Evolutionary conservation across 78 protist species (phyloP).

Genomic region (Dictyostelium capitatum): DNA sequence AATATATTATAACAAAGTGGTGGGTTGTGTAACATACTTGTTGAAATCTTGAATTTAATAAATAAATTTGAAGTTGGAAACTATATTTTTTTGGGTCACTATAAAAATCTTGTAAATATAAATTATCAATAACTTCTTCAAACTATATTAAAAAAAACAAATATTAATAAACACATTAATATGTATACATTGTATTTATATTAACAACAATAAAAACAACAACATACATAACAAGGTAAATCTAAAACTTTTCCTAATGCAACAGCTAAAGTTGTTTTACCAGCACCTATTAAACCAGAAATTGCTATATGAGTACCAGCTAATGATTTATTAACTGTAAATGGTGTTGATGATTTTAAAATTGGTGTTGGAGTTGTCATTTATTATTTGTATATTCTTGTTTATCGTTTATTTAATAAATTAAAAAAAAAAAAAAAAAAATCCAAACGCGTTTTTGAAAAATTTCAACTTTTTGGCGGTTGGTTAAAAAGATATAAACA

Average conservation of each 20-base stretch:
- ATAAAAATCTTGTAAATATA: constrained; percentile 87
- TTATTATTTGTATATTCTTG: background rate
- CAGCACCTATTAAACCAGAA: constrained; percentile 68
- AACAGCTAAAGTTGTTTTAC: constrained; percentile 74
- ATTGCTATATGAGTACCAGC: constrained; percentile 69
- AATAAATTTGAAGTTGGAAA: constrained; percentile 88
- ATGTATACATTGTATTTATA: background rate
- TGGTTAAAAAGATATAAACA: no score
- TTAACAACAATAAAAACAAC: background rate
- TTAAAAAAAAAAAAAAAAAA: no score
- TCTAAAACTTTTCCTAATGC: constrained; percentile 80
- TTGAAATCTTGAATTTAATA: constrained; percentile 86
- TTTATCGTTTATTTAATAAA: no score
- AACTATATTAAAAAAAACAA: constrained; percentile 27
- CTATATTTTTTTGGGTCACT: constrained; percentile 83
- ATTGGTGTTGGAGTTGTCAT: background rate
- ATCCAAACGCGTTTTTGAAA: no score
- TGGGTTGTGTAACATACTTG: constrained; percentile 43
- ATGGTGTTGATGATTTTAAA: background rate
- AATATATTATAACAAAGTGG: background rate
- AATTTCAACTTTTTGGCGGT: no score
- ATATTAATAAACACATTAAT: no score
- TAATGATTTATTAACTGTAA: constrained; percentile 1
- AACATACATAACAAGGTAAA: constrained; percentile 78
- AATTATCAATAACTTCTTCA: constrained; percentile 88